These are phyloP conservation scores for Pseudozyma sp. DNA, from an alignment of 1,284 basidiomycete genomes.

Conservation along the genomic window DNA sequence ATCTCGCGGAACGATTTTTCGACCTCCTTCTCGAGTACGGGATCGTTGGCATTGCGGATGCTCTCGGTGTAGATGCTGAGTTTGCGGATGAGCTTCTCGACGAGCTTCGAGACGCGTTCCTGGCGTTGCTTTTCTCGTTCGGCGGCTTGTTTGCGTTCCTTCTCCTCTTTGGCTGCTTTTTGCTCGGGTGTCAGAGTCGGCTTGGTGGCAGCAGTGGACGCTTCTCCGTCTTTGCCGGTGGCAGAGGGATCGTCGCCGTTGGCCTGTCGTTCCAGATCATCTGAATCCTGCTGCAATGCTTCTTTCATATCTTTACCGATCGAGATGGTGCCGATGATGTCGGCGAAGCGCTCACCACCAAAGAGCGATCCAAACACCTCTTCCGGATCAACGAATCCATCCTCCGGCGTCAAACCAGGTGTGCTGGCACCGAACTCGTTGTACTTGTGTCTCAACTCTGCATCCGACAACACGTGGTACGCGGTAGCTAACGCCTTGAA, in stretches of 20 bases:
- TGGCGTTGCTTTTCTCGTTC: constrained; percentile 85
- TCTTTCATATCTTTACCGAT: constrained; percentile 97
- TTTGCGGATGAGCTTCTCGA: constrained; percentile 85
- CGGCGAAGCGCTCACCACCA: constrained; percentile 81
- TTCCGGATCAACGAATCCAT: constrained; percentile 76
- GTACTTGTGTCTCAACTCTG: constrained; percentile 85
- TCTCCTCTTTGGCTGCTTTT: constrained; percentile 81
- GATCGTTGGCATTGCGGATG: constrained; percentile 78
- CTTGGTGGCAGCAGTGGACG: constrained; percentile 39
- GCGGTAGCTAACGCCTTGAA: constrained; percentile 74
- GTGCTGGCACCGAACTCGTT: constrained; percentile 78
- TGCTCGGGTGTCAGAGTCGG: constrained; percentile 82
- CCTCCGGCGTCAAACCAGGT: constrained; percentile 63
- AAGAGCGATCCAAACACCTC: constrained; percentile 79
- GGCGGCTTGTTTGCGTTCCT: constrained; percentile 73
- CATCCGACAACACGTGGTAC: constrained; percentile 79
- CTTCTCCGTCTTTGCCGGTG: neutral
- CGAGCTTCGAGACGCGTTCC: constrained; percentile 83
- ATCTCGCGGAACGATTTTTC: constrained; percentile 63
- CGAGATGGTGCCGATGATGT: constrained; percentile 84
- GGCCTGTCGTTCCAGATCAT: constrained; percentile 70
- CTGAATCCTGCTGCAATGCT: constrained; percentile 90
- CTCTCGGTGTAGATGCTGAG: constrained; percentile 92
- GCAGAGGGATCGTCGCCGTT: constrained; percentile 25
- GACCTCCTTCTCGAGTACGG: constrained; percentile 74